These are phyloP conservation scores for Diplocarpon rosae DNA, from an alignment of 2,329 filamentous ascomycete genomes.

Conservation along the genomic window DNA sequence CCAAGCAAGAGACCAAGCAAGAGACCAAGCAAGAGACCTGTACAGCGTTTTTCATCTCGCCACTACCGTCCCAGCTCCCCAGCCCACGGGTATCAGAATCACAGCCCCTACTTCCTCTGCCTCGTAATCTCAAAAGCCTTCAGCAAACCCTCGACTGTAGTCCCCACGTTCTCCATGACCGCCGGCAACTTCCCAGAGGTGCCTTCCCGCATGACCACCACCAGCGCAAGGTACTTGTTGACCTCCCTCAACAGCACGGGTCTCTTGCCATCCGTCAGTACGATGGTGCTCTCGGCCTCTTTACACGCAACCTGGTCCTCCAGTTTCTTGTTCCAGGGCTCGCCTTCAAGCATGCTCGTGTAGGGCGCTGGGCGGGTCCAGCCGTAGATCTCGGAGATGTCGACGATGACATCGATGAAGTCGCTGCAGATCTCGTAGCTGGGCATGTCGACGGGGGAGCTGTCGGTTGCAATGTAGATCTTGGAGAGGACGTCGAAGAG, in stretches of 20 bases:
- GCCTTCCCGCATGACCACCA: constrained; percentile 79
- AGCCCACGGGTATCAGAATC: not conserved
- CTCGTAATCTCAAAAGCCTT: constrained; percentile 70
- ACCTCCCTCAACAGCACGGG: constrained; percentile 60
- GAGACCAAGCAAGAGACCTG: too few species aligned
- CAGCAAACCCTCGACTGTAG: constrained; percentile 66
- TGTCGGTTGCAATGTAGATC: constrained; percentile 97
- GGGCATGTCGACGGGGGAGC: constrained; percentile 82
- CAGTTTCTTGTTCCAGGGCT: constrained; percentile 49
- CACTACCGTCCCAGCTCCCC: not conserved
- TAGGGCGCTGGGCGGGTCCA: constrained; percentile 51
- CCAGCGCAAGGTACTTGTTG: constrained; percentile 65
- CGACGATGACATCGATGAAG: constrained; percentile 96
- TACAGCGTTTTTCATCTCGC: not conserved
- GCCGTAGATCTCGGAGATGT: constrained; percentile 91
- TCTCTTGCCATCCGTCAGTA: constrained; percentile 48
- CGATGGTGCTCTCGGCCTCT: constrained; percentile 57
- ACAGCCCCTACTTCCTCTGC: constrained; percentile 29
- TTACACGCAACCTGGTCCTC: constrained; percentile 56
- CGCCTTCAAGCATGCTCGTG: constrained; percentile 44
- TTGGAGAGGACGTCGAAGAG: constrained; percentile 96
- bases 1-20: too few species aligned
- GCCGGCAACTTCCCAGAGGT: constrained; percentile 74
- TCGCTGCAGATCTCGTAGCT: constrained; percentile 98
- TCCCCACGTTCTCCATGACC: constrained; percentile 79